These are phyloP conservation scores for Leccinum variicolor DNA, from an alignment of 768 basidiomycete genomes.

Conservation along the genomic window DNA sequence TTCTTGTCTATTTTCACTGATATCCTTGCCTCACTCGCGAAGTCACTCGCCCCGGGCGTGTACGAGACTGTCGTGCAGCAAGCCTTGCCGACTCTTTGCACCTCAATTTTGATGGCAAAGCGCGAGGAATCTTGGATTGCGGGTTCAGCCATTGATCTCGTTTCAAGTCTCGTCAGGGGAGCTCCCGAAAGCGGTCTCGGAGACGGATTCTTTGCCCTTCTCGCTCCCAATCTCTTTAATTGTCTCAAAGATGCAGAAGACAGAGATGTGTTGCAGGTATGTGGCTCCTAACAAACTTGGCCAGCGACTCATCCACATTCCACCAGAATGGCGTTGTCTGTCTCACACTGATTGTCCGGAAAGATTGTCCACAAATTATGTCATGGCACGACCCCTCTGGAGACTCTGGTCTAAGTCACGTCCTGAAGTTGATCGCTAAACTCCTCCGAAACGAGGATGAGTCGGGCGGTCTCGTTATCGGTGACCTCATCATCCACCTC, in stretches of 20 bases:
- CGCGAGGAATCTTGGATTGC: conserved; percentile 71
- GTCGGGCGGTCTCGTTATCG: conserved; percentile 88
- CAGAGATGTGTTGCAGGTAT: conserved; percentile 77
- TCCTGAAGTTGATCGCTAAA: conserved; percentile 73
- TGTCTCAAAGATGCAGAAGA: conserved; percentile 73
- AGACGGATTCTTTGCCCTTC: conserved; percentile 70
- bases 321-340: conserved; percentile 78
- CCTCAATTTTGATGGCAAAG: conserved; percentile 56
- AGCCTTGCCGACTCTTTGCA: conserved; percentile 70
- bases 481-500: conserved; percentile 92
- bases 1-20: conserved; percentile 84
- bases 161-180: conserved; percentile 68
- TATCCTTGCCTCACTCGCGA: conserved; percentile 67
- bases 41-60: conserved; percentile 53
- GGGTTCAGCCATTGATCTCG: conserved; percentile 78
- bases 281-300: not conserved
- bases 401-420: conserved; percentile 70
- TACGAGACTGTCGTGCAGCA: conserved; percentile 72
- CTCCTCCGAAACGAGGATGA: conserved; percentile 81
- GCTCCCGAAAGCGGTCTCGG: conserved; percentile 64
- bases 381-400: conserved; percentile 68
- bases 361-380: conserved; percentile 79
- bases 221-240: conserved; percentile 74
- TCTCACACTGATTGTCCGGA: conserved; percentile 81
- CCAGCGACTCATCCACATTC: not conserved